Evolutionary conservation across 1,284 basidiomycete species (phyloP).

Genomic region (Puccinia novopanici): DNA sequence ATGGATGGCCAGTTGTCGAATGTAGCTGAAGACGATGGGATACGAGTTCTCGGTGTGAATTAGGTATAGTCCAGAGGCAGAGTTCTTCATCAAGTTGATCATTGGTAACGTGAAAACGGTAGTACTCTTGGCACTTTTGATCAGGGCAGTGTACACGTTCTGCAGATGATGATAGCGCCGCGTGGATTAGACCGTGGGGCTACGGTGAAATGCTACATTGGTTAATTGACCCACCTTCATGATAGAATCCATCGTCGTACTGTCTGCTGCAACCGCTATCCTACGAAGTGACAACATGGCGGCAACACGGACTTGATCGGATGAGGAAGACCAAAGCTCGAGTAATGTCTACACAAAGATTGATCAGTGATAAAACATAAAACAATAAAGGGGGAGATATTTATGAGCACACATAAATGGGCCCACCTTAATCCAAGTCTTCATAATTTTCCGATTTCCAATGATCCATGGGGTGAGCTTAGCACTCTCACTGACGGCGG

Average conservation of each 20-base stretch:
- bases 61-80: constrained; percentile 86
- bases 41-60: constrained; percentile 74
- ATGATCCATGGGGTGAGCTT: constrained; percentile 84
- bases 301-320: constrained; percentile 81
- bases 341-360: constrained; percentile 68
- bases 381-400: neutral
- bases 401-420: neutral
- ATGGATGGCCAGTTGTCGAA: constrained; percentile 91
- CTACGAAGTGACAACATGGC: constrained; percentile 83
- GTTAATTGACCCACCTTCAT: constrained; percentile 69
- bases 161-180: constrained; percentile 59
- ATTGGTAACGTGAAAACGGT: constrained; percentile 84
- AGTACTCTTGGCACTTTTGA: constrained; percentile 79
- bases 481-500: constrained; percentile 76
- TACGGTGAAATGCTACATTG: neutral
- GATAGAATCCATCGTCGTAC: constrained; percentile 78
- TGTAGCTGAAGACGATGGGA: constrained; percentile 94
- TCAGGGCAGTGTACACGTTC: constrained; percentile 81
- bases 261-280: constrained; percentile 77
- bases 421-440: constrained; percentile 77
- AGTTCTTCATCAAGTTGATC: constrained; percentile 97
- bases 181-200: neutral
- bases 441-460: constrained; percentile 77
- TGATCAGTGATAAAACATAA: neutral
- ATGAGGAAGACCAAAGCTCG: constrained; percentile 73